These are phyloP conservation scores for Nidula niveotomentosa DNA, from an alignment of 1,284 basidiomycete genomes.

Conservation along the genomic window DNA sequence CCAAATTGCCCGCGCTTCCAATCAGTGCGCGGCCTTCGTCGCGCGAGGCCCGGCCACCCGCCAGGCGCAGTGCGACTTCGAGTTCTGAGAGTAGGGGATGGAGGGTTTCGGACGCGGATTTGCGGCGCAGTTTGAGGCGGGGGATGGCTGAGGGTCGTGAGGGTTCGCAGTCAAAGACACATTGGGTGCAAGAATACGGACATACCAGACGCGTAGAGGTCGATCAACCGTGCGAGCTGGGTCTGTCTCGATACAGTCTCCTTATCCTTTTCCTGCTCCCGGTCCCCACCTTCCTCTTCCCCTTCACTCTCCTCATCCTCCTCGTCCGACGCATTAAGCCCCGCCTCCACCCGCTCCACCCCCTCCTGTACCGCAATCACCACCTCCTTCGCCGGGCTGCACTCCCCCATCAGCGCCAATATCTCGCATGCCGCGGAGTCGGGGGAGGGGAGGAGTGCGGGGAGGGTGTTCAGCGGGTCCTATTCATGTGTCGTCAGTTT, in stretches of 20 bases:
- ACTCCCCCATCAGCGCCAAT: constrained; percentile 40
- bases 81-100: constrained; percentile 42
- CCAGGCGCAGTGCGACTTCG: constrained; percentile 25
- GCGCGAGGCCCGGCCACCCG: constrained; percentile 20
- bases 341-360: constrained; percentile 42
- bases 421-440: constrained; percentile 40
- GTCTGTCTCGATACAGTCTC: background rate
- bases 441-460: constrained; percentile 37
- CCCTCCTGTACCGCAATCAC: constrained; percentile 61
- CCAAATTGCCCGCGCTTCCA: constrained; percentile 26
- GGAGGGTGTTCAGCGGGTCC: constrained; percentile 53
- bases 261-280: background rate
- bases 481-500: constrained; percentile 17
- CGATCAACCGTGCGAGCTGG: constrained; percentile 35
- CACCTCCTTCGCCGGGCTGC: constrained; percentile 57
- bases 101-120: constrained; percentile 41
- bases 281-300: background rate
- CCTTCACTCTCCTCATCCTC: constrained; percentile 12
- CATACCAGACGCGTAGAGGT: constrained; percentile 38
- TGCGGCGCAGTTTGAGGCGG: constrained; percentile 44
- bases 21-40: constrained; percentile 40
- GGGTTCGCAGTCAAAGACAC: background rate
- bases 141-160: constrained; percentile 40
- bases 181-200: background rate
- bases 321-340: constrained; percentile 29